Percentiles rank a stretch among this genome's conserved stretches.
These are phyloP conservation scores for Vicia faba DNA, from an alignment of 306 rosid species.

Conservation along the genomic window DNA sequence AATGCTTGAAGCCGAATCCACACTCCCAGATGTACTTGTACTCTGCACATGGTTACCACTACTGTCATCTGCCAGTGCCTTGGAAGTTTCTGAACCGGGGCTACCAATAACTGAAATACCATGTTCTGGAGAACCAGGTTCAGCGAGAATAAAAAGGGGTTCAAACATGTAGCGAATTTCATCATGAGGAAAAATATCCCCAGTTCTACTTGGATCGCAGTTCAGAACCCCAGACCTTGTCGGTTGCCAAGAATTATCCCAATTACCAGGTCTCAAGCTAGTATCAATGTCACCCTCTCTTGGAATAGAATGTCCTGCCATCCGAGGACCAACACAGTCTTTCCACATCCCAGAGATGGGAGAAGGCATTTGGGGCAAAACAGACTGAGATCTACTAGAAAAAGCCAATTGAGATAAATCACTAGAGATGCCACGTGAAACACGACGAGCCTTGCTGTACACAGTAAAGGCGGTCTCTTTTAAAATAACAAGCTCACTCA, in stretches of 20 bases:
- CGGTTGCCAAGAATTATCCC: constrained; percentile 97
- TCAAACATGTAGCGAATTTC: constrained; percentile 92
- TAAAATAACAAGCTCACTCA: constrained; percentile 80
- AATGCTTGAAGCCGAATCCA: constrained; percentile 66
- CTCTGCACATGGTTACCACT: constrained; percentile 65
- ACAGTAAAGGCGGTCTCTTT: constrained; percentile 96
- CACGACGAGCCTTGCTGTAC: constrained; percentile 90
- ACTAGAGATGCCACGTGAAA: constrained; percentile 76
- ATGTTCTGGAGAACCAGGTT: constrained; percentile 87
- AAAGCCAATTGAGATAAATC: constrained; percentile 67
- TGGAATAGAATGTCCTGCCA: constrained; percentile 83
- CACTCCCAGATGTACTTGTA: constrained; percentile 58
- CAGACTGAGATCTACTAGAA: constrained; percentile 73
- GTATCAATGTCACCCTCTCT: constrained; percentile 98
- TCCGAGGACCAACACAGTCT: constrained; percentile 86
- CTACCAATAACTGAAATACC: constrained; percentile 70
- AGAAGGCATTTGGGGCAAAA: constrained; percentile 79
- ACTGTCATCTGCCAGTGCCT: constrained; percentile 73
- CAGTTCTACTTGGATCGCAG: constrained; percentile 79
- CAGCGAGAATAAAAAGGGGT: constrained; percentile 93
- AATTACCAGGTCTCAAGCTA: constrained; percentile 75
- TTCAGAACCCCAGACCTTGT: constrained; percentile 72
- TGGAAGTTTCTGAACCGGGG: constrained; percentile 68
- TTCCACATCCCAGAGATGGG: constrained; percentile 93
- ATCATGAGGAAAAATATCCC: constrained; percentile 69